Conservation (phyloP, 495 filamentous ascomycete genomes). For the Bombardia bombarda region DNA sequence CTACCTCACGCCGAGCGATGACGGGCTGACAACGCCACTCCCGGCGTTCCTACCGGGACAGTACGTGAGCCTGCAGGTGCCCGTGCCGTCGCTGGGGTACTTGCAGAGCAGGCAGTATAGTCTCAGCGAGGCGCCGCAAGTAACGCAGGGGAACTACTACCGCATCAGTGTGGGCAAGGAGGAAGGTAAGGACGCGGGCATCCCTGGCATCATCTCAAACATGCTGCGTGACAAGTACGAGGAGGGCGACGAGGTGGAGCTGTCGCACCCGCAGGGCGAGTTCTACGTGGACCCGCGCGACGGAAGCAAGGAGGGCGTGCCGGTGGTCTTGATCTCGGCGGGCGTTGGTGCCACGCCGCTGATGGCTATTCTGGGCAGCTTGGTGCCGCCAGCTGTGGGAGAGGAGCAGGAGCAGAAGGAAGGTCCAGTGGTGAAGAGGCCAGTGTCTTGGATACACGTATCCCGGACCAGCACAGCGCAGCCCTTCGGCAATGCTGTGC, state of each 20-base stretch:
- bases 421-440: slow-evolving; percentile 26
- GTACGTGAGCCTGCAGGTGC: slow-evolving; percentile 55
- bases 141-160: slow-evolving; percentile 45
- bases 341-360: slow-evolving; percentile 64
- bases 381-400: slow-evolving; percentile 20
- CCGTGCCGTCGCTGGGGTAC: slow-evolving; percentile 50
- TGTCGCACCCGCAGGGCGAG: slow-evolving; percentile 64
- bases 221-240: slow-evolving; percentile 52
- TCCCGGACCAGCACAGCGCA: slow-evolving; percentile 40
- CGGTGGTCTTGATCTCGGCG: slow-evolving; percentile 58
- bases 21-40: slow-evolving; percentile 40
- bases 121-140: slow-evolving; percentile 52
- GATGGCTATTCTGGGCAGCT: slow-evolving; percentile 54
- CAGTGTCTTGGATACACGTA: slow-evolving; percentile 61
- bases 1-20: slow-evolving; percentile 57
- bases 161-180: slow-evolving; percentile 66
- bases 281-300: slow-evolving; percentile 47
- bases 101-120: slow-evolving; percentile 65
- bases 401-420: too few species aligned
- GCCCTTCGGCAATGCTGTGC: slow-evolving; percentile 48
- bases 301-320: slow-evolving; percentile 32
- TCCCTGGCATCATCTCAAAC: slow-evolving; percentile 61
- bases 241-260: slow-evolving; percentile 53
- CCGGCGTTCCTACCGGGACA: slow-evolving; percentile 59
- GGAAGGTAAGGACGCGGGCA: slow-evolving; percentile 30